These are phyloP conservation scores for Chaetoscypha palmicola DNA, from an alignment of 2,329 filamentous ascomycete species.

Conservation along the genomic window DNA sequence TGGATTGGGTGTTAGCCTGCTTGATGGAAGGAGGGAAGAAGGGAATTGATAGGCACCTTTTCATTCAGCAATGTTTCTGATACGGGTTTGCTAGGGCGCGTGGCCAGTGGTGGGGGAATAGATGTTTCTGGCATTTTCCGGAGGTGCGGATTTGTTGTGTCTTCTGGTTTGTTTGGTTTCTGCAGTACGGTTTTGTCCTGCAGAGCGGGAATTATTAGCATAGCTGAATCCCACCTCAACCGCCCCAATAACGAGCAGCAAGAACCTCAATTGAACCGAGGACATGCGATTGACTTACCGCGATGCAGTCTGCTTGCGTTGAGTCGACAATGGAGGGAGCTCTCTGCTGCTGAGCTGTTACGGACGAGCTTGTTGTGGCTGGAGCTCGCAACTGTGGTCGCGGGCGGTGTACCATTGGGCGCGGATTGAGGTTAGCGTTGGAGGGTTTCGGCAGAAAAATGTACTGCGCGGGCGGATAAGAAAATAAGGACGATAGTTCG, in stretches of 20 bases:
- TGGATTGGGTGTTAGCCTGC: neutral
- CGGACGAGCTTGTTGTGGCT: conserved; percentile 9
- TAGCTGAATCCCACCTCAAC: no score
- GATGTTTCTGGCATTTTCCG: conserved; percentile 28
- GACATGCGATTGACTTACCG: conserved; percentile 14
- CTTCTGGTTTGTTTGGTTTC: no score
- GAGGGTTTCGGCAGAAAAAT: conserved; percentile 9
- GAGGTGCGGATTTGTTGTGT: no score
- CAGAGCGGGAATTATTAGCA: no score
- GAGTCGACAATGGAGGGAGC: no score
- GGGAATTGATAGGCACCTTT: conserved; percentile 57
- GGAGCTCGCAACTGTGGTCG: no score
- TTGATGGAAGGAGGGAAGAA: conserved; percentile 20
- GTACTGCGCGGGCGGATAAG: no score
- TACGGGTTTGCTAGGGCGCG: conserved; percentile 69
- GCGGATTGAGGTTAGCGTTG: conserved; percentile 7
- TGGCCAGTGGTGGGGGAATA: conserved; percentile 50
- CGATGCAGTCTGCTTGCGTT: conserved; percentile 8
- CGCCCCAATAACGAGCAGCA: neutral
- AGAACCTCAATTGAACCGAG: neutral
- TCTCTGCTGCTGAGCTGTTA: conserved; percentile 2
- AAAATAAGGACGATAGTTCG: no score
- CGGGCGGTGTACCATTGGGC: conserved; percentile 1
- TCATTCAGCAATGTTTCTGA: conserved; percentile 98
- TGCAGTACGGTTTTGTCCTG: no score